Base-by-base conservation (phyloP, 2,329 filamentous ascomycete species). In the Ascochyta pisi region DNA sequence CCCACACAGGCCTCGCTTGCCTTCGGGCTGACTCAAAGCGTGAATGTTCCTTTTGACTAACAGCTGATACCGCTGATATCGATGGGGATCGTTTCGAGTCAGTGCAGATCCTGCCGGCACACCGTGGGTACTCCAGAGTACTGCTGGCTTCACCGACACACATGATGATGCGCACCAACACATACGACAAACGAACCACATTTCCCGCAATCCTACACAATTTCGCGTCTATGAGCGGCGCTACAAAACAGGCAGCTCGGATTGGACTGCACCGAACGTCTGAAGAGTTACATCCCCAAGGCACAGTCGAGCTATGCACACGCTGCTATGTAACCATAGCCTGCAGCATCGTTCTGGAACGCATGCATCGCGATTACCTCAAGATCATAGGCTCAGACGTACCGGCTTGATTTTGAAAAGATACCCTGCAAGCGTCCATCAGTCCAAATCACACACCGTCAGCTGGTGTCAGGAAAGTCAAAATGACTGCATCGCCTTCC, bases 31-130 rank as follows among this genome's bases (percentile, higher is more conserved):
- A 40, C 13, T 54, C 52, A 37, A 33, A 49, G 19, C n/a, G 42
- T 63, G 58, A 63, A 33, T 63, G 38, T 46, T 49, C 26, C 26
- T 33, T 19, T 54, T 65, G 57, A 60, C 55, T 63, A 61, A 63
- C 12, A 40, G 38, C 37, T 57, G 51, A 58, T 61, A 58, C 38
- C 45, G 45, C 45, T 45, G 54, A 57, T 57, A 53, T 50, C 7
- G 31, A 47, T 39, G 42, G 38, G 40, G 38, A 38, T 24, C n/a
- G 24, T 31, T 50, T 41, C 9, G 29, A 45, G 29, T 26, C 44
- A 19, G 6, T 41, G 37, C 26, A 50, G 47, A 43, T 51, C 42
- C 16, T 41, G 10, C 19, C 9, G 34, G 34, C 35, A 13, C 45
- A 12, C 6, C 19, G 1, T 15, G 22, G 41, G 40, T 37, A 56